Percentiles rank a stretch among this genome's conserved stretches.
phyloP scores from a whole-genome alignment of 75 land plant genomes.

The Selaginella moellendorffii region DNA sequence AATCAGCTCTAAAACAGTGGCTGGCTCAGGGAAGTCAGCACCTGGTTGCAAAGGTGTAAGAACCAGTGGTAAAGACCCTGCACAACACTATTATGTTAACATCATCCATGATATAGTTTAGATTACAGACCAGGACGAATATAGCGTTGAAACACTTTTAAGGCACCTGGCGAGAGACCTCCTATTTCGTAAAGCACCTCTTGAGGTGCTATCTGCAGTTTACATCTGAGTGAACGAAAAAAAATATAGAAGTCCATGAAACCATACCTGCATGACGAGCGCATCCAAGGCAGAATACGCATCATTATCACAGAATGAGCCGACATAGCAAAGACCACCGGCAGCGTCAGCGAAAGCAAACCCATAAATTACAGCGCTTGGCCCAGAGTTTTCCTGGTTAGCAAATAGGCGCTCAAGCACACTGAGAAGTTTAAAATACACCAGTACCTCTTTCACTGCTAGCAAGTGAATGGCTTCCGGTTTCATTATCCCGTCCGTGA shows the following conservation, averaged over 20 bases:
- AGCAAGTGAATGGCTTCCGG: constrained; percentile 93
- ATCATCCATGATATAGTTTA: neutral
- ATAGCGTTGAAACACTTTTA: constrained; percentile 43
- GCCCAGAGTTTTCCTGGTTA: too few relatives aligned
- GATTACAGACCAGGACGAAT: constrained; percentile 32
- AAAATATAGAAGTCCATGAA: neutral
- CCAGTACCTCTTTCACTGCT: constrained; percentile 58
- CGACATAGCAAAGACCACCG: constrained; percentile 66
- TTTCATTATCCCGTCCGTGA: constrained; percentile 40
- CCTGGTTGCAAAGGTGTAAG: constrained; percentile 40
- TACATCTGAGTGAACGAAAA: too few relatives aligned
- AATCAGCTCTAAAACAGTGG: constrained; percentile 33
- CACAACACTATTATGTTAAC: constrained; percentile 1
- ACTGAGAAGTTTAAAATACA: neutral
- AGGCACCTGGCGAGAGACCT: constrained; percentile 66
- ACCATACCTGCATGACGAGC: constrained; percentile 60
- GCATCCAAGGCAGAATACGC: constrained; percentile 64
- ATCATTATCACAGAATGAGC: constrained; percentile 65
- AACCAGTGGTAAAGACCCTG: constrained; percentile 38
- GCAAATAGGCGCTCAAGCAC: too few relatives aligned
- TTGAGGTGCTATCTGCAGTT: constrained; percentile 66
- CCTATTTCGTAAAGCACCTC: constrained; percentile 63
- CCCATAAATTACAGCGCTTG: constrained; percentile 29
- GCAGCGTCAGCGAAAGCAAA: constrained; percentile 97
- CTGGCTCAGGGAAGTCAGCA: constrained; percentile 37